phyloP scores from a whole-genome alignment of 495 filamentous ascomycete genomes.

The Arthonia radiata region DNA sequence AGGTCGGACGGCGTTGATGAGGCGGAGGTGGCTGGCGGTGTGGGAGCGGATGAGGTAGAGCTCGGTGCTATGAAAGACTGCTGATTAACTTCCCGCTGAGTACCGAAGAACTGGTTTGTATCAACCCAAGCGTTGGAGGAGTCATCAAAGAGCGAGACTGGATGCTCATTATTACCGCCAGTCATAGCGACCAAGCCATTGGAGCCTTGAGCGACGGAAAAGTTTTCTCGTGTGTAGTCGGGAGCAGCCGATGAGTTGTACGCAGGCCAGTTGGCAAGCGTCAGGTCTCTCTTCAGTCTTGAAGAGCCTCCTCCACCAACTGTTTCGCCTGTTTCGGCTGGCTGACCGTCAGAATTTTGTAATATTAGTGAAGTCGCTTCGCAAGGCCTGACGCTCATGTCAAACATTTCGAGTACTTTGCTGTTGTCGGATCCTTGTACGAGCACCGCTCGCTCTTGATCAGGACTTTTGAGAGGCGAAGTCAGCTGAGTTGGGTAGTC shows the following conservation, averaged over 20 bases:
- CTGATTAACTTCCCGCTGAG: slow-evolving; percentile 15
- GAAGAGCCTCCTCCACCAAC: slow-evolving; percentile 11
- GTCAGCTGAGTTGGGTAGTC: slow-evolving; percentile 9
- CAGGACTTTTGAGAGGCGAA: slow-evolving; percentile 21
- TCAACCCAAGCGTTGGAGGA: slow-evolving; percentile 62
- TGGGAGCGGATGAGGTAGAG: slow-evolving; percentile 15
- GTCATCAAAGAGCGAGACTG: slow-evolving; percentile 59
- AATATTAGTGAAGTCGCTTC: slow-evolving; percentile 40
- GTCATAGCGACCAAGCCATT: slow-evolving; percentile 45
- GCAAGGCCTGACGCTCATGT: slow-evolving; percentile 58
- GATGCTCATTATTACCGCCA: slow-evolving; percentile 40
- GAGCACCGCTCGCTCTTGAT: slow-evolving; percentile 33
- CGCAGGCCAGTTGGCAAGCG: slow-evolving; percentile 38
- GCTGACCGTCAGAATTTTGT: slow-evolving; percentile 20
- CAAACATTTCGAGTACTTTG: slow-evolving; percentile 61
- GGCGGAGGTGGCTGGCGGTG: slow-evolving; percentile 13
- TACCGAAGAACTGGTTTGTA: slow-evolving; percentile 37
- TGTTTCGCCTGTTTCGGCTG: slow-evolving; percentile 14
- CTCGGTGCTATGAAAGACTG: slow-evolving; percentile 11
- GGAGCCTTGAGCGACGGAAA: slow-evolving; percentile 32
- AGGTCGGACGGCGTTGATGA: slow-evolving; percentile 13
- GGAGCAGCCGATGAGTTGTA: slow-evolving; percentile 61
- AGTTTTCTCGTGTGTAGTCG: slow-evolving; percentile 26
- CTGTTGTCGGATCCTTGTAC: slow-evolving; percentile 49
- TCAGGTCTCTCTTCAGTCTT: slow-evolving; percentile 22